Evolutionary conservation across 2,329 filamentous ascomycete species (phyloP).

Genomic region (Torrubiella hemipterigena): DNA sequence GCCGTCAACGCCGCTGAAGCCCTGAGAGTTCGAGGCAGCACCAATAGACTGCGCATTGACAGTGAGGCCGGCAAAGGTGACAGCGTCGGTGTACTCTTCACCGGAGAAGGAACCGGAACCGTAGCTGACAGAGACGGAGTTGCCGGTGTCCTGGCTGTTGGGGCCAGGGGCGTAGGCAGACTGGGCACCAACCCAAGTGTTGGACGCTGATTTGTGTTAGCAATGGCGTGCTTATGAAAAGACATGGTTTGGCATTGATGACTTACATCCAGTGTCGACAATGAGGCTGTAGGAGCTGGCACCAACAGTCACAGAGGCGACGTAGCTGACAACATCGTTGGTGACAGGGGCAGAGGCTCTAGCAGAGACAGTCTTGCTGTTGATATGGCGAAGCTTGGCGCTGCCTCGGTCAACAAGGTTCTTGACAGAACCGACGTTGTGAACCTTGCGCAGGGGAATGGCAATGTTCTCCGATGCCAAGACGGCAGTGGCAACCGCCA

Average conservation of each 20-base stretch:
- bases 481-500: slow-evolving; percentile 10
- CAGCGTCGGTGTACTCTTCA: slow-evolving; percentile 15
- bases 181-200: slow-evolving; percentile 9
- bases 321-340: slow-evolving; percentile 14
- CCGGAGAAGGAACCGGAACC: slow-evolving; percentile 15
- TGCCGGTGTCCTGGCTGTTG: slow-evolving; percentile 9
- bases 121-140: slow-evolving; percentile 12
- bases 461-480: slow-evolving; percentile 11
- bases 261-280: slow-evolving; percentile 16
- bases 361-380: slow-evolving; percentile 7
- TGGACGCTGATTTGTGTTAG: slow-evolving; percentile 11
- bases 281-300: slow-evolving; percentile 13
- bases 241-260: not conserved
- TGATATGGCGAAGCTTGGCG: slow-evolving; percentile 12
- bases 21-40: slow-evolving; percentile 1
- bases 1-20: slow-evolving; percentile 6
- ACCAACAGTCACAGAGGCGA: slow-evolving; percentile 14
- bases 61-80: slow-evolving; percentile 17
- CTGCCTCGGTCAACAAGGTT: slow-evolving; percentile 12
- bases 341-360: slow-evolving; percentile 13
- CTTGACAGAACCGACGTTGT: slow-evolving; percentile 12
- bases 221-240: too few relatives aligned
- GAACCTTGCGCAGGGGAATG: slow-evolving; percentile 12
- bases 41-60: slow-evolving; percentile 6
- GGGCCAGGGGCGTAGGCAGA: slow-evolving; percentile 2